phyloP scores from a whole-genome alignment of 768 basidiomycete genomes.

The Imleria badia region DNA sequence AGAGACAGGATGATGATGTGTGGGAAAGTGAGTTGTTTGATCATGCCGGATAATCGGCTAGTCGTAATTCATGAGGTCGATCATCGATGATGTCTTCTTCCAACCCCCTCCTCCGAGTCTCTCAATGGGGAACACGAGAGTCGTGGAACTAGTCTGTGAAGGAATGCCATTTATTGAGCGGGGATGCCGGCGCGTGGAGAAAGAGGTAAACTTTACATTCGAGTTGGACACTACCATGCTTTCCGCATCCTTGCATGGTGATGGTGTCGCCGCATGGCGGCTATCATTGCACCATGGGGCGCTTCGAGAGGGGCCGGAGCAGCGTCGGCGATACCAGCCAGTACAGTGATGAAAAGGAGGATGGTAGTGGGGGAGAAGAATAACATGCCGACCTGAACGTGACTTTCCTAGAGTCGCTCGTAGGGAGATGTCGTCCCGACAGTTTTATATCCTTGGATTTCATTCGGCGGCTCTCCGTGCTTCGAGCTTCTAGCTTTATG shows the following conservation, averaged over 20 bases:
- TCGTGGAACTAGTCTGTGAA: background rate
- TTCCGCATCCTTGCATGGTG: background rate
- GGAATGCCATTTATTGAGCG: background rate
- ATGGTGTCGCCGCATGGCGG: background rate
- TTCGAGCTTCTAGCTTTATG: background rate
- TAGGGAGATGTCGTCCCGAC: no score
- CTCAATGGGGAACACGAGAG: background rate
- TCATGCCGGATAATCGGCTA: background rate
- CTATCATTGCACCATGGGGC: background rate
- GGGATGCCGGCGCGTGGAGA: no score
- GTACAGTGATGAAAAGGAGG: background rate
- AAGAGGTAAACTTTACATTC: background rate
- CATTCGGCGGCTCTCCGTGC: background rate
- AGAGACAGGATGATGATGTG: no score
- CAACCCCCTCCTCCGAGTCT: no score
- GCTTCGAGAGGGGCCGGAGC: constrained; percentile 1
- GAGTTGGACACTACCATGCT: background rate
- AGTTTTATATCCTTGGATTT: constrained; percentile 5
- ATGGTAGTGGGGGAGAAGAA: background rate
- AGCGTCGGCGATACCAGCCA: background rate
- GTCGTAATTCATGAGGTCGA: background rate
- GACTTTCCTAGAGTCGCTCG: background rate
- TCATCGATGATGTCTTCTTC: background rate
- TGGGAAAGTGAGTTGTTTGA: background rate
- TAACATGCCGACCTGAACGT: constrained; percentile 1